Percentiles rank a stretch among this genome's conserved stretches.
Conservation (phyloP, 2,329 filamentous ascomycete genomes). For the Diplodia sapinea region DNA sequence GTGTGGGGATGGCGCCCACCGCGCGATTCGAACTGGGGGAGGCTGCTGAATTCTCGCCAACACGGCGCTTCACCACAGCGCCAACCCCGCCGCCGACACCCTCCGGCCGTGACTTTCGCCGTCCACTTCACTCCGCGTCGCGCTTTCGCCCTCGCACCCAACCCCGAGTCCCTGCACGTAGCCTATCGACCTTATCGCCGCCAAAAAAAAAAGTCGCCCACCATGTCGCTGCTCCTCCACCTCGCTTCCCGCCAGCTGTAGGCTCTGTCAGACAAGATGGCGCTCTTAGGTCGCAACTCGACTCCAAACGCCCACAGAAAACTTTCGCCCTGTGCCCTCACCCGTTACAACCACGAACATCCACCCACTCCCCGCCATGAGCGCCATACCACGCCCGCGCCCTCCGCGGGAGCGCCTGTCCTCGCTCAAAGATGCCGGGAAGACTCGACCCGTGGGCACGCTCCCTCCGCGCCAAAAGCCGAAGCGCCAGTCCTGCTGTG, state of each 20-base stretch:
- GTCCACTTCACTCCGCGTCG: slow-evolving; percentile 14
- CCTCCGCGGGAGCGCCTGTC: slow-evolving; percentile 38
- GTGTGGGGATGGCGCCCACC: not conserved
- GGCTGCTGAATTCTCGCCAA: not conserved
- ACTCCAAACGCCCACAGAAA: not conserved
- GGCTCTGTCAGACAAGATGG: slow-evolving; percentile 22
- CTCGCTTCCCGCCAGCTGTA: slow-evolving; percentile 9
- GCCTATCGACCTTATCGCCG: slow-evolving; percentile 27
- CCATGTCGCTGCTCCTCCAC: slow-evolving; percentile 14
- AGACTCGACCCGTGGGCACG: slow-evolving; percentile 32
- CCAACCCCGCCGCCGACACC: slow-evolving; percentile 12
- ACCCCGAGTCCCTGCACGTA: slow-evolving; percentile 12
- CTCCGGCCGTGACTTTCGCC: not conserved
- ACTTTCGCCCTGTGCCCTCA: slow-evolving; percentile 9
- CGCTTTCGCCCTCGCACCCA: slow-evolving; percentile 7
- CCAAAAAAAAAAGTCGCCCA: slow-evolving; percentile 23
- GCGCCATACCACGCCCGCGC: slow-evolving; percentile 25
- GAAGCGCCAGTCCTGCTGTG: slow-evolving; percentile 40
- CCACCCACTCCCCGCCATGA: slow-evolving; percentile 20
- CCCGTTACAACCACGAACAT: not conserved
- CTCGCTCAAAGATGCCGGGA: slow-evolving; percentile 37
- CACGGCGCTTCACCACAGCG: slow-evolving; percentile 23
- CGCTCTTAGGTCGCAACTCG: not conserved
- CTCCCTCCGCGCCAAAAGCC: slow-evolving; percentile 30
- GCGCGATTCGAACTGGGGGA: slow-evolving; percentile 14